phyloP scores from a whole-genome alignment of 805 yeast species.

The Yarrowia osloensis region DNA sequence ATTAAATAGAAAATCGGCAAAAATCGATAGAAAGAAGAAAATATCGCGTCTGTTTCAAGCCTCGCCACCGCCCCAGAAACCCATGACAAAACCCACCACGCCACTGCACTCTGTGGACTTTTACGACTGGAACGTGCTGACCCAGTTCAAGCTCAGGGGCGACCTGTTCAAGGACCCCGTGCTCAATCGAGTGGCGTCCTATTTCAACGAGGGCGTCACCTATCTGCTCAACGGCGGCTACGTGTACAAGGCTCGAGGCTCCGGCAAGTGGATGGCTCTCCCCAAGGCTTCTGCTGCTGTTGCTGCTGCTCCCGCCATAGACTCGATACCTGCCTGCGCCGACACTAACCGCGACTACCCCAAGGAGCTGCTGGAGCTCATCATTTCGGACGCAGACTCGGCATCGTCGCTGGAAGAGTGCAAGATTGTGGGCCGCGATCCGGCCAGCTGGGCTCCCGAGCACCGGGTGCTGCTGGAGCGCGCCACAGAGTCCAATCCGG shows the following conservation, averaged over 20 bases:
- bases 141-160: constrained; percentile 25
- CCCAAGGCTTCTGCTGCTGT: neutral
- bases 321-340: no score
- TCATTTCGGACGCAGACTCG: constrained; percentile 11
- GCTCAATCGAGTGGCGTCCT: constrained; percentile 20
- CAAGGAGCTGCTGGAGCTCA: constrained; percentile 20
- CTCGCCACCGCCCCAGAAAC: neutral
- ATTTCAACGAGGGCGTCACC: constrained; percentile 20
- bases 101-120: constrained; percentile 29
- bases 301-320: neutral
- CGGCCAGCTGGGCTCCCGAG: neutral
- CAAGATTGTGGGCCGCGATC: constrained; percentile 10
- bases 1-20: neutral
- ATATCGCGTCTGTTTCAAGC: neutral
- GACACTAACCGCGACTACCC: constrained; percentile 12
- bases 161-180: constrained; percentile 22
- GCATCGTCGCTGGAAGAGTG: constrained; percentile 9
- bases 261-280: constrained; percentile 5
- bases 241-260: constrained; percentile 7
- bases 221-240: constrained; percentile 13
- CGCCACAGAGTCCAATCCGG: constrained; percentile 17
- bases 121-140: constrained; percentile 28
- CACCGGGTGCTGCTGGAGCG: neutral
- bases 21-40: neutral
- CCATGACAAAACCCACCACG: constrained; percentile 9